Conservation (phyloP, 257 asterid species). For the Nicotiana attenuata region DNA sequence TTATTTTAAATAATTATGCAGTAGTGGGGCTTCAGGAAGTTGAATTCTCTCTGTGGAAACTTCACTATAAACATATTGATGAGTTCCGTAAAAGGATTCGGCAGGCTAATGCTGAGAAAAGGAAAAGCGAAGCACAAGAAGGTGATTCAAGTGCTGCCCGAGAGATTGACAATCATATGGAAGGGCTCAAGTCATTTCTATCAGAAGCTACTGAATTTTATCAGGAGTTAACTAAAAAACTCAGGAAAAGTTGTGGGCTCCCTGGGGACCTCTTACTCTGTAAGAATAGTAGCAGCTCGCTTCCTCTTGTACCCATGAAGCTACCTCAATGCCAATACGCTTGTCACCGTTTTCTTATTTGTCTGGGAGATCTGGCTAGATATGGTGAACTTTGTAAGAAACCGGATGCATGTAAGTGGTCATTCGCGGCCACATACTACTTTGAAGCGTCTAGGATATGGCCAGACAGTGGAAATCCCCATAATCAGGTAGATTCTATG, state of each 20-base stretch:
- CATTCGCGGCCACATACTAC: constrained; percentile 63
- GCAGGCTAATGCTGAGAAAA: constrained; percentile 28
- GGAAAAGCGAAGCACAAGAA: constrained; percentile 21
- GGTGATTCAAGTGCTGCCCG: constrained; percentile 27
- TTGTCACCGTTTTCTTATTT: constrained; percentile 81
- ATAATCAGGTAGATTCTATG: constrained; percentile 62
- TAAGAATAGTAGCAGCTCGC: constrained; percentile 16
- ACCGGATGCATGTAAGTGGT: constrained; percentile 56
- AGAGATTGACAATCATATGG: constrained; percentile 31
- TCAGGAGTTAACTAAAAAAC: constrained; percentile 34
- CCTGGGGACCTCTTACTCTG: constrained; percentile 37
- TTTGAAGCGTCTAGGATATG: constrained; percentile 68
- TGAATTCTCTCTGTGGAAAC: constrained; percentile 79
- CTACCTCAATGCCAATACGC: constrained; percentile 42
- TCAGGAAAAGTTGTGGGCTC: constrained; percentile 46
- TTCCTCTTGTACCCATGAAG: constrained; percentile 28
- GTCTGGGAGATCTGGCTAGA: constrained; percentile 88
- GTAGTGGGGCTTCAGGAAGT: constrained; percentile 57
- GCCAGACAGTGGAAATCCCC: constrained; percentile 90
- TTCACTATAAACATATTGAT: constrained; percentile 78
- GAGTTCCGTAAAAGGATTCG: constrained; percentile 67
- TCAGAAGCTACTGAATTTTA: constrained; percentile 72
- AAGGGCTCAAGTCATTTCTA: constrained; percentile 58
- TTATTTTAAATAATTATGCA: constrained; percentile 43
- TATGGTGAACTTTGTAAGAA: constrained; percentile 59